A percentile compares a stretch with the other conserved stretches of the same genome.
phyloP scores from a whole-genome alignment of 1,284 basidiomycete species.

The Anthracocystis walkeri region DNA sequence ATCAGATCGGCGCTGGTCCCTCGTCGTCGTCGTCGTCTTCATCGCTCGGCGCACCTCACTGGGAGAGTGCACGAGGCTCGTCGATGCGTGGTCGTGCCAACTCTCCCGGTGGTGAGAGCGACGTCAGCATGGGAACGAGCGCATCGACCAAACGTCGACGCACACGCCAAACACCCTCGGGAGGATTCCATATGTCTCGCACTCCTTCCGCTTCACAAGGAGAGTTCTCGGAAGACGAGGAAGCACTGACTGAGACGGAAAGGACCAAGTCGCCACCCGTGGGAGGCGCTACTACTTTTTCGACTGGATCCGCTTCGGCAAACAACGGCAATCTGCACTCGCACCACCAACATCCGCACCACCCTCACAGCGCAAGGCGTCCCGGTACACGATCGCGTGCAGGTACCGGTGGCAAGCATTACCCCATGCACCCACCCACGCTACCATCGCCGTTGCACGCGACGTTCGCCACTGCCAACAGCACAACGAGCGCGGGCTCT shows the following conservation, averaged over 20 bases:
- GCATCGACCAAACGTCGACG: slow-evolving; percentile 52
- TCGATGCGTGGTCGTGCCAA: slow-evolving; percentile 41
- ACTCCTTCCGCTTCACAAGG: slow-evolving; percentile 34
- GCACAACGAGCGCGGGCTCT: neutral
- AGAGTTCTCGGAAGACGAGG: slow-evolving; percentile 38
- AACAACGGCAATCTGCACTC: slow-evolving; percentile 7
- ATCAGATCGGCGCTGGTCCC: slow-evolving; percentile 31
- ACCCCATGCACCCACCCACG: slow-evolving; percentile 45
- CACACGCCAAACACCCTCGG: slow-evolving; percentile 23
- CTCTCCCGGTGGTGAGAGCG: slow-evolving; percentile 44
- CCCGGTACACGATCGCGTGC: slow-evolving; percentile 31
- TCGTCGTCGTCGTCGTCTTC: slow-evolving; percentile 12
- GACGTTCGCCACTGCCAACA: slow-evolving; percentile 26
- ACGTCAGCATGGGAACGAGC: slow-evolving; percentile 53
- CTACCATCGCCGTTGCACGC: slow-evolving; percentile 32
- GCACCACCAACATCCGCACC: slow-evolving; percentile 12
- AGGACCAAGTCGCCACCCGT: slow-evolving; percentile 23
- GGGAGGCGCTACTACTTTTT: slow-evolving; percentile 13
- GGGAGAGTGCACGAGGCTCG: slow-evolving; percentile 49
- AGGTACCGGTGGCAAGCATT: slow-evolving; percentile 35
- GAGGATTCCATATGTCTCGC: slow-evolving; percentile 45
- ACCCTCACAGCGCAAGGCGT: slow-evolving; percentile 16
- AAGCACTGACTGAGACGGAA: slow-evolving; percentile 47
- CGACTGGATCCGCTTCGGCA: slow-evolving; percentile 7
- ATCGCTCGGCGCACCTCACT: slow-evolving; percentile 19